Base-by-base conservation (phyloP, 345 rosid genomes). In the Hevea brasiliensis region DNA sequence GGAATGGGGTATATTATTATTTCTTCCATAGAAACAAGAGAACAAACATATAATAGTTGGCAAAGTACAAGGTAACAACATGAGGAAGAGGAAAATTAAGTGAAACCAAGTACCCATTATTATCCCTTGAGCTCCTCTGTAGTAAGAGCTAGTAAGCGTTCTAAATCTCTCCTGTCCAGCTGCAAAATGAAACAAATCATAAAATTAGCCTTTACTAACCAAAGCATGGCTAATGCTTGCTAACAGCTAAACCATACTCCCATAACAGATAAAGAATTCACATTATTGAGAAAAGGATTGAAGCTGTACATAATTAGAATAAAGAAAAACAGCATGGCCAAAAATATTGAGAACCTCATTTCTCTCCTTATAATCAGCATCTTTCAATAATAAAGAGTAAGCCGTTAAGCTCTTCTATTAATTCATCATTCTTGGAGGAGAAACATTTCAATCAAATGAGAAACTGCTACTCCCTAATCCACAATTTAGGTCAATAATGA, bases 81-180 rank as follows among this genome's bases (percentile, higher is more conserved):
- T 41, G 15, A 14, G 21, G 11, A 54, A 26, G 41, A 67, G 53
- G 24, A 35, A 68, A 79, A 44, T 59, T 13, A 40, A 63, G 50
- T 53, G 41, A 74, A 76, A 45, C 63, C 37, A 21, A 77, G 62
- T 86, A 94, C 98, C 98, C 98, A 92, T 88, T 14, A 92, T 85
- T 55, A 94, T 85, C 74, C 97, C 97, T 81, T 92, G 98, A 65
- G 98, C 97, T 72, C 97, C 98, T 82, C 97, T 89, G 86, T 94
- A 94, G 79, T 94, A 92, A 8, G 97, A 94, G 72, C 97, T 90
- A 4, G 97, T 92, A 7, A 94, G 83, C 41, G 98, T 94, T 80
- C 98, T 87, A 80, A 94, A 94, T 71, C 97, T 87, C 81, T 94
- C 98, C 86, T 94, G 97, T 53, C 98, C 98, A 86, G 97, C 98